Conservation (phyloP, 2,329 filamentous ascomycete genomes). For the Hymenoscyphus linearis region DNA sequence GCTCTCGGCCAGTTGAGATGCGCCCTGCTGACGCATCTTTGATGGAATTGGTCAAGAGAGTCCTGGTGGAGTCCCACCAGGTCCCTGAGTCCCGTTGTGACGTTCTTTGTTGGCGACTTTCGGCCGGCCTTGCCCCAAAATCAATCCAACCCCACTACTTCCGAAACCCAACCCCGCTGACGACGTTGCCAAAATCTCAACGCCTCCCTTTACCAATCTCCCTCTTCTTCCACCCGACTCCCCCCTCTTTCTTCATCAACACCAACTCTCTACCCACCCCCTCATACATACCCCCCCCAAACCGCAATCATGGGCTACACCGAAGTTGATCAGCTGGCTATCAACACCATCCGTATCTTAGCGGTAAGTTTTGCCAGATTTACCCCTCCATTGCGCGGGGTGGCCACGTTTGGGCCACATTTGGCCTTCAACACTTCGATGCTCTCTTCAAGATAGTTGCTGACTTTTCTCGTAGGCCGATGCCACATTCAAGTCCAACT, state of each 20-base stretch:
- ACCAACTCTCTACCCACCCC: background rate
- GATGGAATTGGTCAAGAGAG: background rate
- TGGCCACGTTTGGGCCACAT: background rate
- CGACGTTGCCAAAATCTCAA: background rate
- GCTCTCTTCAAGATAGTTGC: background rate
- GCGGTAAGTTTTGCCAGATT: constrained; percentile 64
- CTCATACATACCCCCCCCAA: background rate
- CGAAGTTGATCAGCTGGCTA: constrained; percentile 81
- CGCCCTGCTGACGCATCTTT: constrained; percentile 3
- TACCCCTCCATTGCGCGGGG: constrained; percentile 33
- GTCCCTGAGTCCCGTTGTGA: background rate
- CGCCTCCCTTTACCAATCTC: background rate
- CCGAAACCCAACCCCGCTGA: background rate
- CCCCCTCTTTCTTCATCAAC: background rate
- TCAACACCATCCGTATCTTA: constrained; percentile 97
- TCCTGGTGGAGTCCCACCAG: background rate
- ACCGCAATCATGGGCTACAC: constrained; percentile 68
- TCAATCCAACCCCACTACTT: background rate
- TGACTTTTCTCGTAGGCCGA: constrained; percentile 62
- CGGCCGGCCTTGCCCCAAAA: background rate
- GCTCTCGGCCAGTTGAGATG: constrained; percentile 5
- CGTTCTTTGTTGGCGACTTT: background rate
- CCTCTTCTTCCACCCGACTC: background rate
- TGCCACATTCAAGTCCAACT: constrained; percentile 95
- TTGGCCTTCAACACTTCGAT: background rate